These are phyloP conservation scores for Cladosporium velox DNA, from an alignment of 2,329 filamentous ascomycete genomes.

Conservation along the genomic window DNA sequence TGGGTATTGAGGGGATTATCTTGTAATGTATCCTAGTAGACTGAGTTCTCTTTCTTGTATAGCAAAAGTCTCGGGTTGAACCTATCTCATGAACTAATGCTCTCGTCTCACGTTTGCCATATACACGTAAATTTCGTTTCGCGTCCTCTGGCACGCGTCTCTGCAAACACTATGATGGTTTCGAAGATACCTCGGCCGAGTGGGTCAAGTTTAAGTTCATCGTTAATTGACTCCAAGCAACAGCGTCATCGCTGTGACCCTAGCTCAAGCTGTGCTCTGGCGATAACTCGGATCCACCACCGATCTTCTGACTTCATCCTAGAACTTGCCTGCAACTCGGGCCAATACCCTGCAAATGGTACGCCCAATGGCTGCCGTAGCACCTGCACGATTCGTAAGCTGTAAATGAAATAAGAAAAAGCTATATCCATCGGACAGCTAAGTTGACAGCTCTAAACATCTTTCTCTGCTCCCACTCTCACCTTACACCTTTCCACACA, in stretches of 20 bases:
- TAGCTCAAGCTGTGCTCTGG: neutral
- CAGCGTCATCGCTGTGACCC: neutral
- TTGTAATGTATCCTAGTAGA: conserved; percentile 18
- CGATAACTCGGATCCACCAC: neutral
- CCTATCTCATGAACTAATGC: neutral
- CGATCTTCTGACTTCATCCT: conserved; percentile 17
- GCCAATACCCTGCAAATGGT: neutral
- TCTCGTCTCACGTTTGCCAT: neutral
- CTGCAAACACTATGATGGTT: neutral
- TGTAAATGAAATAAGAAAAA: neutral
- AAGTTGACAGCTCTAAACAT: neutral
- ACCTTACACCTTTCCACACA: neutral
- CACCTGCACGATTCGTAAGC: conserved; percentile 12
- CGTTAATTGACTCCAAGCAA: neutral
- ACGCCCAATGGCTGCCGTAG: neutral
- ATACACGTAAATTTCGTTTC: neutral
- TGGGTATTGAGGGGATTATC: neutral
- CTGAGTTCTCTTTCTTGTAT: conserved; percentile 1
- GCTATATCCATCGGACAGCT: conserved; percentile 1
- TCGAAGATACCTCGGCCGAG: neutral
- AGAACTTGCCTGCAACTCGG: neutral
- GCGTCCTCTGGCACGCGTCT: neutral
- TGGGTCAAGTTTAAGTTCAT: neutral
- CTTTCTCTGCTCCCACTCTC: neutral
- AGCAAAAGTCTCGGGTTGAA: neutral